A percentile compares a stretch with the other conserved stretches of the same genome.
Evolutionary conservation across 257 asterid species (phyloP).

Genomic region (Salvia miltiorrhiza): DNA sequence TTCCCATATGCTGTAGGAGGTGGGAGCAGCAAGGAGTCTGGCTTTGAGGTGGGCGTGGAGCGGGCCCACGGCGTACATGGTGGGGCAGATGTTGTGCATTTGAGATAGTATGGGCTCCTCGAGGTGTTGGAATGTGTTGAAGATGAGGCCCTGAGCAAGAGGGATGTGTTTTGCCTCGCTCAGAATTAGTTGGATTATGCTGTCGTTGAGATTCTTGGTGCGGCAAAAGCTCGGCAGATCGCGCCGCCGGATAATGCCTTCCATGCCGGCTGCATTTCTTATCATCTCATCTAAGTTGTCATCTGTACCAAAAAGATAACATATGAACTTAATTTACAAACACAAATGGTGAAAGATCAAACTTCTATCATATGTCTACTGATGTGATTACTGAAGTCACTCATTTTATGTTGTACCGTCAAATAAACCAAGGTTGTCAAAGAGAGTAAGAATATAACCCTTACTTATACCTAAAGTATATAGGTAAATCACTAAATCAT

Average conservation of each 20-base stretch:
- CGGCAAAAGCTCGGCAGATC: slow-evolving; percentile 73
- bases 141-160: slow-evolving; percentile 45
- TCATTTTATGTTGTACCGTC: too few species aligned
- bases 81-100: slow-evolving; percentile 37
- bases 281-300: slow-evolving; percentile 45
- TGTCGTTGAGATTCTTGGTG: slow-evolving; percentile 25
- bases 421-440: background rate
- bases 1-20: slow-evolving; percentile 41
- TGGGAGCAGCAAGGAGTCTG: background rate
- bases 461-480: background rate
- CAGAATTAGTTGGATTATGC: slow-evolving; percentile 2
- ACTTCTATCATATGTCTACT: too few species aligned
- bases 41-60: slow-evolving; percentile 49
- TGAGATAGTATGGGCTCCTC: slow-evolving; percentile 46
- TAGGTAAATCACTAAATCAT: background rate
- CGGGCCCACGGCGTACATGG: slow-evolving; percentile 65
- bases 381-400: too few species aligned
- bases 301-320: slow-evolving; percentile 33
- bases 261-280: slow-evolving; percentile 50
- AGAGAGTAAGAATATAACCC: background rate
- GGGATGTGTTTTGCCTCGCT: slow-evolving; percentile 23
- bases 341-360: too few species aligned
- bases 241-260: slow-evolving; percentile 59
- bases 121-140: slow-evolving; percentile 63
- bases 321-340: too few species aligned